Evolutionary conservation across 306 rosid genomes (phyloP).

Genomic region (Rosa multiflora): DNA sequence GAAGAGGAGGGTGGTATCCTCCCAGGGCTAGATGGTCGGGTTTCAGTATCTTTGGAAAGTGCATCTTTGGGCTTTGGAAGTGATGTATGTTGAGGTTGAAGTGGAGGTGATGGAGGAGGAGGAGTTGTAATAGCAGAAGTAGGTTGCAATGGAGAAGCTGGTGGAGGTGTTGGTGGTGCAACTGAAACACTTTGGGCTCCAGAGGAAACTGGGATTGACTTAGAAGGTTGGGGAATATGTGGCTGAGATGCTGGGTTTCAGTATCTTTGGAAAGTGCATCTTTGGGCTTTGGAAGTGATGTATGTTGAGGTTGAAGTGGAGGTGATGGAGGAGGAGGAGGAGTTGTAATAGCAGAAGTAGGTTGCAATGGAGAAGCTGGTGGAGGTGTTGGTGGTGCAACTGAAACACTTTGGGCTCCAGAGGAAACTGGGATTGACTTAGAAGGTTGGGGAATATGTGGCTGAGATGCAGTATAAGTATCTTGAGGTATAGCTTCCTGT

Average conservation of each 20-base stretch:
- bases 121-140: constrained; percentile 22
- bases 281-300: constrained; percentile 27
- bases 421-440: constrained; percentile 25
- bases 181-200: constrained; percentile 26
- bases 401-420: constrained; percentile 29
- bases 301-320: constrained; percentile 25
- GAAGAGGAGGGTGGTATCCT: constrained; percentile 15
- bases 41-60: constrained; percentile 26
- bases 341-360: constrained; percentile 25
- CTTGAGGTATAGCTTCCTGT: constrained; percentile 15
- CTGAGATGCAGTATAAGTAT: constrained; percentile 26
- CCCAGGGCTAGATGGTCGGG: constrained; percentile 31
- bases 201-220: constrained; percentile 29
- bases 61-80: constrained; percentile 28
- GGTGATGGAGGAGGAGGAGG: constrained; percentile 30
- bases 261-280: constrained; percentile 24
- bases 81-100: constrained; percentile 25
- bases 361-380: constrained; percentile 27
- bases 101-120: constrained; percentile 26
- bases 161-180: constrained; percentile 49
- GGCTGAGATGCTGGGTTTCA: constrained; percentile 31
- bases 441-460: constrained; percentile 25
- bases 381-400: constrained; percentile 51
- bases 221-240: constrained; percentile 27
- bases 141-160: constrained; percentile 31